phyloP scores from a whole-genome alignment of 345 rosid genomes.

The Cochlearia excelsa region DNA sequence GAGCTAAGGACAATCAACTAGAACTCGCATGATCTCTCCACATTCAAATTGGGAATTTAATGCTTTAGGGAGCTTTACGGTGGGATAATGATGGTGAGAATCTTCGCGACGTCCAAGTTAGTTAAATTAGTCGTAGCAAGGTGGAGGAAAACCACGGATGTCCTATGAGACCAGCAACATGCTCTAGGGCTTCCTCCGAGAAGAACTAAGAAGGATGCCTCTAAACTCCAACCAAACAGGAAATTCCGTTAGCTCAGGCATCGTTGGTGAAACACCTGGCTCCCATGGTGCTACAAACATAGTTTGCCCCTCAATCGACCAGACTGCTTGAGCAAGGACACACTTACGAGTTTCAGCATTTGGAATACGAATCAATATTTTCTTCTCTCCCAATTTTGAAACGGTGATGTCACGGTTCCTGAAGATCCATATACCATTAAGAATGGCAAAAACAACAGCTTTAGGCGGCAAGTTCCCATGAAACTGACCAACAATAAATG shows the following conservation, averaged over 20 bases:
- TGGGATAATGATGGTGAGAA: background rate
- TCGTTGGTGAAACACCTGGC: background rate
- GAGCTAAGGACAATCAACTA: too few relatives aligned
- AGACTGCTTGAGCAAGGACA: background rate
- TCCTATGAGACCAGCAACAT: background rate
- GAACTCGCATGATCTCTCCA: too few relatives aligned
- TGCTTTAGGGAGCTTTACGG: background rate
- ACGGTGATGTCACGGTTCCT: too few relatives aligned
- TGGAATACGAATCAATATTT: too few relatives aligned
- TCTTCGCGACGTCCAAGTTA: background rate
- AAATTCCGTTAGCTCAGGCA: background rate
- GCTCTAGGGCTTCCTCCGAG: background rate
- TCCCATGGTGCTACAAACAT: background rate
- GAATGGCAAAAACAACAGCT: too few relatives aligned
- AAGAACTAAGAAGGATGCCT: background rate
- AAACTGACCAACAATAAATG: too few relatives aligned
- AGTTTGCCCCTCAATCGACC: background rate
- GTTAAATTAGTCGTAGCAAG: background rate
- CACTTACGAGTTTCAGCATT: background rate
- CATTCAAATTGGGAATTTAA: too few relatives aligned
- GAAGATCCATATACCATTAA: too few relatives aligned
- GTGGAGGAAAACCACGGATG: background rate
- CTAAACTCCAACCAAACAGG: background rate
- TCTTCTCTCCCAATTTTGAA: too few relatives aligned
- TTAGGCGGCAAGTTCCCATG: too few relatives aligned